Evolutionary conservation across 1,284 basidiomycete genomes (phyloP), one percentile per base, ranked within the genome.

Genomic region (Rhodofomes roseus): DNA sequence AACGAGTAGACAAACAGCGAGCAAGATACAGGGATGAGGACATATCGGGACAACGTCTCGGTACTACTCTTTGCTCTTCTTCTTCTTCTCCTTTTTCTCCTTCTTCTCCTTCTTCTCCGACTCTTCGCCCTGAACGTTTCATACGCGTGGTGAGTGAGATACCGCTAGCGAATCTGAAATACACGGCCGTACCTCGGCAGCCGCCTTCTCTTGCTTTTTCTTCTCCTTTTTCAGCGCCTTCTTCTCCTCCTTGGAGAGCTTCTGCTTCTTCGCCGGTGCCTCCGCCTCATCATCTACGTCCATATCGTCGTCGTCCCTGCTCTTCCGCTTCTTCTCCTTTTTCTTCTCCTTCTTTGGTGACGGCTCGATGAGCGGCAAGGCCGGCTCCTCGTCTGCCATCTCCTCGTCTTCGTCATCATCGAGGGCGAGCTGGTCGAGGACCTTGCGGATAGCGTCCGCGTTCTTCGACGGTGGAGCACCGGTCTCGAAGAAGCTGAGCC

Each of bases 401-500:
- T 85, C 83, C 56, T 85, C 85, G 11, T 88, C 86, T 9, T 89
- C 89, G 23, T 87, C 86, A 0, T 80, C 82, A 22, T 89, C 91
- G 44, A 90, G 71, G 41, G 85, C 88, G 55, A 97, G 87, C 56
- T 86, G 84, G 43, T 91, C 86, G 63, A 97, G 74, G 8, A 96
- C 96, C 74, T 93, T 95, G 69, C 89, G 86, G 70, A 97, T 95
- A 23, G 89, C 90, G 64, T 95, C 93, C 22, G 90, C 81, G 67
- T 95, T 95, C 79, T 93, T 95, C 40, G 85, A 84, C 25, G 93
- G 93, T 4, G 93, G 83, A 6, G 81, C 83, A 23, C 94, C 94
- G 1, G 86, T 91, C 76, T 96, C 96, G 79, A 98, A 99, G 80
- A 99, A 99, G 62, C 81, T 82, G 9, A 99, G 83, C 18, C 97